Evolutionary conservation across 257 asterid genomes (phyloP).

Genomic region (Thymus quinquecostatus): DNA sequence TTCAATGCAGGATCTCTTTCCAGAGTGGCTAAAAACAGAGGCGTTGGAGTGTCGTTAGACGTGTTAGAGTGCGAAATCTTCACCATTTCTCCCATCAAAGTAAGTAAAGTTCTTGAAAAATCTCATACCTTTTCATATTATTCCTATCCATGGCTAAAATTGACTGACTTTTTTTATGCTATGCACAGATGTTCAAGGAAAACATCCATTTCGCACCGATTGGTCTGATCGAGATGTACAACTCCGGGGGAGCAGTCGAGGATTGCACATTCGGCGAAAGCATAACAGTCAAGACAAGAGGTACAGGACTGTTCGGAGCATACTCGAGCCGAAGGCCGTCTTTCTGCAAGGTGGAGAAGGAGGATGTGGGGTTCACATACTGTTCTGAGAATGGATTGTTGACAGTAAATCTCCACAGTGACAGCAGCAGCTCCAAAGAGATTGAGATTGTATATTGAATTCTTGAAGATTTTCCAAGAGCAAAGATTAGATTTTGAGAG

Average conservation of each 20-base stretch:
- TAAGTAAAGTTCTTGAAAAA: constrained; percentile 24
- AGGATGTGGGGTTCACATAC: constrained; percentile 46
- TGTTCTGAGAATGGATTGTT: constrained; percentile 50
- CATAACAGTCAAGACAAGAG: constrained; percentile 46
- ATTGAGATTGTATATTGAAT: constrained; percentile 45
- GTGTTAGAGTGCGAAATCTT: constrained; percentile 55
- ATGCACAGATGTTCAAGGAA: constrained; percentile 28
- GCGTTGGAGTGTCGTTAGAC: constrained; percentile 43
- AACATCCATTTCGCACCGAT: constrained; percentile 51
- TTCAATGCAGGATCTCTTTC: constrained; percentile 54
- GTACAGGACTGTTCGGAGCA: constrained; percentile 69
- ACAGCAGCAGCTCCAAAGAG: constrained; percentile 44
- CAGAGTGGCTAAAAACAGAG: constrained; percentile 38
- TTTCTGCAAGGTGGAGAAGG: constrained; percentile 47
- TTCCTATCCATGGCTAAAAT: constrained; percentile 5
- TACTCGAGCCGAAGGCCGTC: constrained; percentile 65
- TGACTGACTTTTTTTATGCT: not conserved
- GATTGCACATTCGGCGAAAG: constrained; percentile 34
- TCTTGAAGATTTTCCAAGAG: not conserved
- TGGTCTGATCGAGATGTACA: constrained; percentile 59
- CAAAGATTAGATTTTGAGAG: not conserved
- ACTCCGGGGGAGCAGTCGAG: constrained; percentile 61
- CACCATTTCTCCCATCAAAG: constrained; percentile 58
- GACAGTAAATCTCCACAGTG: constrained; percentile 48
- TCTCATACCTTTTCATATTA: not conserved